Conservation (phyloP, 2,329 filamentous ascomycete species). For the Alternaria hordeiaustralica region DNA sequence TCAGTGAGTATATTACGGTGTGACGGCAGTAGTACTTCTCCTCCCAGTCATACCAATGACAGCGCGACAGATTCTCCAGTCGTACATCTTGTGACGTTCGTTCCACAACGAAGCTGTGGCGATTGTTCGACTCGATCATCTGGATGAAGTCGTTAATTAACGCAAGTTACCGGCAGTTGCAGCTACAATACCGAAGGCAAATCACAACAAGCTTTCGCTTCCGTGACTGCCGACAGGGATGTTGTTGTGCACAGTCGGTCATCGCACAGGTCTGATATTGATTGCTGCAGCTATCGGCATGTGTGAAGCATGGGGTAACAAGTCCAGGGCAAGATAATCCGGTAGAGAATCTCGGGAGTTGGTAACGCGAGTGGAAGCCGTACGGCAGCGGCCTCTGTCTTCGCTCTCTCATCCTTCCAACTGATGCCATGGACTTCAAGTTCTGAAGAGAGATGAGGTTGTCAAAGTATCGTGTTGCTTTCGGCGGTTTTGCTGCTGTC, state of each 20-base stretch:
- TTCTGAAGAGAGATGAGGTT: background rate
- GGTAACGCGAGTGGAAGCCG: background rate
- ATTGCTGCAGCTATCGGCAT: background rate
- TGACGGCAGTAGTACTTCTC: background rate
- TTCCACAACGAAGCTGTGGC: background rate
- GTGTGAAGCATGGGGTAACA: background rate
- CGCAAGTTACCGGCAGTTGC: conserved; percentile 23
- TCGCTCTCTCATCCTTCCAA: background rate
- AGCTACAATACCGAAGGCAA: conserved; percentile 26
- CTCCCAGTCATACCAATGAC: background rate
- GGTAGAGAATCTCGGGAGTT: background rate
- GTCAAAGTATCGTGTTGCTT: background rate
- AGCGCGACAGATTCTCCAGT: background rate
- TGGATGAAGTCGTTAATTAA: conserved; percentile 27
- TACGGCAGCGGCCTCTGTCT: background rate
- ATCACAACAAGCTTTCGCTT: background rate
- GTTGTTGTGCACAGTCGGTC: background rate
- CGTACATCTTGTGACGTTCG: background rate
- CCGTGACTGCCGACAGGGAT: background rate
- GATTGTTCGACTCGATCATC: background rate
- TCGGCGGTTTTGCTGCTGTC: background rate
- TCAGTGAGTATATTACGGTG: background rate
- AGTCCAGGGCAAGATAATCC: background rate
- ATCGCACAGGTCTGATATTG: background rate
- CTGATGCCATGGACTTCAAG: background rate